These are phyloP conservation scores for Psilocybe tampanensis DNA, from an alignment of 768 basidiomycete genomes.

Conservation along the genomic window DNA sequence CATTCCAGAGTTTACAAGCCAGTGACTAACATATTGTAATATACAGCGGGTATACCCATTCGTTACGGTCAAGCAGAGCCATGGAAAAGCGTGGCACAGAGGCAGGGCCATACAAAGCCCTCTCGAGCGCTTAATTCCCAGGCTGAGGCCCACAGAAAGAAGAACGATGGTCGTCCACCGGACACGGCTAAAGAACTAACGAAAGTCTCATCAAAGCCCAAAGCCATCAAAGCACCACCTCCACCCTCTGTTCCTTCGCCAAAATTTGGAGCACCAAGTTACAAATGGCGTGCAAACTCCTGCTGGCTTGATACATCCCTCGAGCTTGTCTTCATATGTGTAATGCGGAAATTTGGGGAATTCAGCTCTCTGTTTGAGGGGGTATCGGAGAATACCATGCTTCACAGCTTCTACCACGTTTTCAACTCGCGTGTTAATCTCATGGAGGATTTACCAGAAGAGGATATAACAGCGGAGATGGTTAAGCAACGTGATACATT, in stretches of 20 bases:
- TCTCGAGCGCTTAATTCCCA: constrained; percentile 7
- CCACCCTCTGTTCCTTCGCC: no score
- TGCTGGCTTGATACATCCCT: constrained; percentile 22
- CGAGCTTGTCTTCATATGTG: constrained; percentile 11
- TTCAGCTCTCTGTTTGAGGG: not conserved
- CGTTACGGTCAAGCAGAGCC: constrained; percentile 26
- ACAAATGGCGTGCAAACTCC: constrained; percentile 11
- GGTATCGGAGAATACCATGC: not conserved
- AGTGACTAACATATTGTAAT: not conserved
- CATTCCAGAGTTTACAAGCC: not conserved
- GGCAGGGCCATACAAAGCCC: constrained; percentile 25
- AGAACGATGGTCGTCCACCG: constrained; percentile 28
- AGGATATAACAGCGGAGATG: not conserved
- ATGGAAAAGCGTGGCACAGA: constrained; percentile 23
- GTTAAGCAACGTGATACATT: not conserved
- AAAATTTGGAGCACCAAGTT: not conserved
- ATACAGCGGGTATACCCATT: constrained; percentile 22
- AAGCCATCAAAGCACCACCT: not conserved
- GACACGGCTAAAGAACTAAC: constrained; percentile 19
- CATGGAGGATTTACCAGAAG: not conserved
- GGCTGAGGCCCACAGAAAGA: constrained; percentile 15
- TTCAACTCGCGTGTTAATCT: no score
- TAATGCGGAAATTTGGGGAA: not conserved
- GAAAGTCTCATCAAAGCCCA: not conserved
- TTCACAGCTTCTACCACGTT: not conserved